Evolutionary conservation across 2,329 filamentous ascomycete species (phyloP).

Genomic region (Ophiostoma himal-ulmi): DNA sequence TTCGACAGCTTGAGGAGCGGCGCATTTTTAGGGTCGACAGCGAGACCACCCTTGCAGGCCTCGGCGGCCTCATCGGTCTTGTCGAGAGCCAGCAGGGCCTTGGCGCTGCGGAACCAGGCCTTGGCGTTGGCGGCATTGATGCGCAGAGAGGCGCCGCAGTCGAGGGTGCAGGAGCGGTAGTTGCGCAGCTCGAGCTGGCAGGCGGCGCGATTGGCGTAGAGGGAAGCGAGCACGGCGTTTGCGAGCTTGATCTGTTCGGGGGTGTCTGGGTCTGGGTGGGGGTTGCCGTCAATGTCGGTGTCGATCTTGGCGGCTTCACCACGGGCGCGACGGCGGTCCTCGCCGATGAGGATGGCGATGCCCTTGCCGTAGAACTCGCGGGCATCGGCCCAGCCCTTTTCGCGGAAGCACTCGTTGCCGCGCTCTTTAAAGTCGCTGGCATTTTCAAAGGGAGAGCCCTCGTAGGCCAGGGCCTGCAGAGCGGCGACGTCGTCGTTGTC

Average conservation of each 20-base stretch:
- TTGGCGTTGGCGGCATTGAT: constrained; percentile 80
- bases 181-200: constrained; percentile 86
- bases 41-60: constrained; percentile 66
- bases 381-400: constrained; percentile 70
- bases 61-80: constrained; percentile 76
- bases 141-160: constrained; percentile 73
- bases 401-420: constrained; percentile 81
- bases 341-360: constrained; percentile 62
- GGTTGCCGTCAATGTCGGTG: constrained; percentile 23
- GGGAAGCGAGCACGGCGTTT: constrained; percentile 62
- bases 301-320: constrained; percentile 29
- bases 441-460: constrained; percentile 81
- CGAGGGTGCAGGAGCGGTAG: constrained; percentile 77
- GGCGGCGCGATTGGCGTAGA: constrained; percentile 80
- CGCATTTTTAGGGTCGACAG: constrained; percentile 63
- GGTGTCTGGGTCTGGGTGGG: constrained; percentile 38
- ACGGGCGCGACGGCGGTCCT: constrained; percentile 51
- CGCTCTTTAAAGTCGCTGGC: constrained; percentile 80
- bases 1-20: constrained; percentile 57
- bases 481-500: constrained; percentile 83
- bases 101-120: constrained; percentile 79
- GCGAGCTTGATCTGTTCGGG: constrained; percentile 58
- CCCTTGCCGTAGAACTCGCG: constrained; percentile 89
- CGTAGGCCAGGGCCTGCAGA: constrained; percentile 82
- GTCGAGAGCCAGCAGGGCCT: constrained; percentile 71